Conservation (phyloP, 2,329 filamentous ascomycete genomes). For the Phialophora tarda region DNA sequence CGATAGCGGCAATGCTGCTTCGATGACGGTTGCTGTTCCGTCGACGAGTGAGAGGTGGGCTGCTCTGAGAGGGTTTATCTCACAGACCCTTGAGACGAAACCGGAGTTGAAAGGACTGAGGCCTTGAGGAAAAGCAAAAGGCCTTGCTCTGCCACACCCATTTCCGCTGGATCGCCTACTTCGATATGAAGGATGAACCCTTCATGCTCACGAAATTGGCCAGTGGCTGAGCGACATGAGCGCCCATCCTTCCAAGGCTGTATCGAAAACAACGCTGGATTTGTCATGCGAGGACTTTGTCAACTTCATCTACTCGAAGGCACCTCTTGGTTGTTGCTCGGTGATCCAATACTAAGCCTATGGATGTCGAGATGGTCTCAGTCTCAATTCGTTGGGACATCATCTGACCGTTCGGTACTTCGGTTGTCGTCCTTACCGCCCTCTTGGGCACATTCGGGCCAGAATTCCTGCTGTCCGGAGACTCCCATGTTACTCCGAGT, state of each 20-base stretch:
- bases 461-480: background rate
- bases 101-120: conserved; percentile 28
- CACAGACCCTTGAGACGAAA: conserved; percentile 83
- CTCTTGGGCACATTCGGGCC: background rate
- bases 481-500: background rate
- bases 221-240: background rate
- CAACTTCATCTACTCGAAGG: no score
- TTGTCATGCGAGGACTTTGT: background rate
- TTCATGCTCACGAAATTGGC: background rate
- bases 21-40: conserved; percentile 30
- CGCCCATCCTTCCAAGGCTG: background rate
- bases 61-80: conserved; percentile 81
- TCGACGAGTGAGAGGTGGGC: conserved; percentile 72
- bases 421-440: background rate
- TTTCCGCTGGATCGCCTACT: background rate
- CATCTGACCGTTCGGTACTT: background rate
- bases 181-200: background rate
- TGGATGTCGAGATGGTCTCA: background rate
- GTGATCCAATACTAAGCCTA: background rate
- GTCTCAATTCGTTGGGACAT: background rate
- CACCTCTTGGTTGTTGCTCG: background rate
- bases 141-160: background rate
- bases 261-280: background rate
- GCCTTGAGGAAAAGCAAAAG: conserved; percentile 18
- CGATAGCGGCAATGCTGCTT: conserved; percentile 23